These are phyloP conservation scores for Cladosporium sp. DNA, from an alignment of 2,329 filamentous ascomycete genomes.

Conservation along the genomic window DNA sequence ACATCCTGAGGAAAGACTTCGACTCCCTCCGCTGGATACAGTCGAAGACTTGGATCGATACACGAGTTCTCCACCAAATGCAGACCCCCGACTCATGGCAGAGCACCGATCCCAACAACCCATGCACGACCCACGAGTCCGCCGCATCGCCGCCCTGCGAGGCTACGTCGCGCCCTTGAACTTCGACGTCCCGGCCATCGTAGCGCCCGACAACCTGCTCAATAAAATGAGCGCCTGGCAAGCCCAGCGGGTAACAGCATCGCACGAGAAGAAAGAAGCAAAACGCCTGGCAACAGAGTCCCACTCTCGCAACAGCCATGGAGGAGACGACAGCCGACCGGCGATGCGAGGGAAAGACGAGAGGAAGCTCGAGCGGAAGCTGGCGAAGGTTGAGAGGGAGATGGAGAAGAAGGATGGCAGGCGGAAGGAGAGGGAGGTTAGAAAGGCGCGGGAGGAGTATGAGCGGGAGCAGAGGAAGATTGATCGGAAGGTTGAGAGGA, in stretches of 20 bases:
- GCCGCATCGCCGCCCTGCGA: constrained; percentile 19
- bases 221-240: constrained; percentile 18
- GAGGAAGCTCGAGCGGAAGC: constrained; percentile 16
- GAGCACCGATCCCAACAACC: constrained; percentile 15
- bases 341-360: neutral
- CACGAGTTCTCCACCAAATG: neutral
- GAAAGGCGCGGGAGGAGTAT: constrained; percentile 9
- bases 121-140: constrained; percentile 19
- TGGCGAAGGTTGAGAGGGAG: constrained; percentile 17
- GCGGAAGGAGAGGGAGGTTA: constrained; percentile 11
- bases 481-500: neutral
- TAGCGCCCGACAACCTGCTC: constrained; percentile 15
- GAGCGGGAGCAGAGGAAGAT: neutral
- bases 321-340: neutral
- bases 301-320: constrained; percentile 2
- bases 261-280: constrained; percentile 17
- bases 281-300: constrained; percentile 13
- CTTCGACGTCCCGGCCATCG: constrained; percentile 19
- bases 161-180: constrained; percentile 21
- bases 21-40: neutral
- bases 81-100: neutral
- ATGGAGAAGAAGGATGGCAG: constrained; percentile 12
- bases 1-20: neutral
- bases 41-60: constrained; percentile 8
- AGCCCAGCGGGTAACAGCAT: constrained; percentile 18